phyloP scores from a whole-genome alignment of 805 yeast species.

The Candida xyloterini region DNA sequence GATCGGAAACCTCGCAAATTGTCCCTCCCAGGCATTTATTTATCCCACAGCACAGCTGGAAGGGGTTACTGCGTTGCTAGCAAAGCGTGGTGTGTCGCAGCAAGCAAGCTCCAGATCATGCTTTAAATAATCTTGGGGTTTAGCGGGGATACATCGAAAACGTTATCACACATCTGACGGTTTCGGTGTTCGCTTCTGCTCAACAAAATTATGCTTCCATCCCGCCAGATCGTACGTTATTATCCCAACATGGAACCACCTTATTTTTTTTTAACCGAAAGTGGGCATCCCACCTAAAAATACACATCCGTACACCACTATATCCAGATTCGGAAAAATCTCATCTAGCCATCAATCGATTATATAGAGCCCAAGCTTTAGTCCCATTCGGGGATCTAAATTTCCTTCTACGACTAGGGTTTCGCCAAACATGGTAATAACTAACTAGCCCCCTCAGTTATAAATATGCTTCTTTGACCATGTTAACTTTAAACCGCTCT shows the following conservation, averaged over 20 bases:
- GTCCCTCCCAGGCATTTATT: not conserved
- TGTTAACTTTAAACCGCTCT: slow-evolving; percentile 1
- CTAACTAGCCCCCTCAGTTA: slow-evolving; percentile 4
- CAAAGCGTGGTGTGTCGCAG: not conserved
- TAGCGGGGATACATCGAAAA: too few relatives aligned
- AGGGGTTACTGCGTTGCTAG: not conserved
- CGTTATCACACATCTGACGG: too few relatives aligned
- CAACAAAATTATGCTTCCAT: too few relatives aligned
- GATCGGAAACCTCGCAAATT: not conserved
- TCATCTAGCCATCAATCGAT: slow-evolving; percentile 4
- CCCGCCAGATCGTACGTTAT: too few relatives aligned
- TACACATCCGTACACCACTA: slow-evolving; percentile 5
- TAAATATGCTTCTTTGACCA: not conserved
- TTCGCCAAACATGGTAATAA: slow-evolving; percentile 4
- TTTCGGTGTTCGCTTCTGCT: too few relatives aligned
- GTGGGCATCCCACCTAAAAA: too few relatives aligned
- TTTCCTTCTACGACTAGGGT: not conserved
- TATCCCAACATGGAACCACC: too few relatives aligned
- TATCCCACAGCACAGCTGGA: not conserved
- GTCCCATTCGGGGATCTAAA: not conserved
- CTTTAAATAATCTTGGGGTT: not conserved
- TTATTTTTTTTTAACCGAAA: too few relatives aligned
- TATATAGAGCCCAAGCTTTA: not conserved
- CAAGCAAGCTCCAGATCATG: not conserved
- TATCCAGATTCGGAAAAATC: slow-evolving; percentile 1